These are phyloP conservation scores for Calonectria pseudoturangicola DNA, from an alignment of 2,329 filamentous ascomycete species.

Conservation along the genomic window DNA sequence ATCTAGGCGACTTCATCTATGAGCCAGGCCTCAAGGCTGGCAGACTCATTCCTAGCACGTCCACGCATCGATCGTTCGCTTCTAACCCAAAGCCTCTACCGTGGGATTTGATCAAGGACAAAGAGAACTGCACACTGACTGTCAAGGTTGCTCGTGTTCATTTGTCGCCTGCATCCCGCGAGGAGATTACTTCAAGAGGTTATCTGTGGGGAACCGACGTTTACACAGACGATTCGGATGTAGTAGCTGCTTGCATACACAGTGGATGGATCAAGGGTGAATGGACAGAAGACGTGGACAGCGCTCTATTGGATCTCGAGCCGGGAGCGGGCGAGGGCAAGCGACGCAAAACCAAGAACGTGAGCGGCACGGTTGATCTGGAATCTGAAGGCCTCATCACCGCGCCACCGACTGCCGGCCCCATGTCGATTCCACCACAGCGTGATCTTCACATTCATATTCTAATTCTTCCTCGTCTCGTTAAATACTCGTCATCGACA, in stretches of 20 bases:
- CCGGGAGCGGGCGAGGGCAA: constrained; percentile 55
- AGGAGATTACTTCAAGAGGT: constrained; percentile 87
- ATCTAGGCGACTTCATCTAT: constrained; percentile 91
- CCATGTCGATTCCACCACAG: constrained; percentile 77
- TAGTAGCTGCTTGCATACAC: constrained; percentile 94
- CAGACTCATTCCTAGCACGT: constrained; percentile 64
- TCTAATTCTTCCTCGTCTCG: constrained; percentile 85
- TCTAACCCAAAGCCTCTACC: constrained; percentile 84
- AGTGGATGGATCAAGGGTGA: constrained; percentile 93
- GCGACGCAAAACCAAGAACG: constrained; percentile 58
- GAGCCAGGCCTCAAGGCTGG: constrained; percentile 77
- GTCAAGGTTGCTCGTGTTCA: constrained; percentile 90
- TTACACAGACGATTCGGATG: constrained; percentile 96
- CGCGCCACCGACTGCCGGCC: constrained; percentile 75
- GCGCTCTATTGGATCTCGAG: constrained; percentile 77
- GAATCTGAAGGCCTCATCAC: constrained; percentile 67
- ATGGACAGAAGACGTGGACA: constrained; percentile 87
- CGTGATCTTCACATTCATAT: constrained; percentile 92
- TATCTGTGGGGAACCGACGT: constrained; percentile 95
- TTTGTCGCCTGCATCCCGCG: constrained; percentile 80
- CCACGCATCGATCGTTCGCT: constrained; percentile 65
- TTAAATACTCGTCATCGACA: constrained; percentile 84
- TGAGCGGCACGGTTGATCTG: constrained; percentile 56
- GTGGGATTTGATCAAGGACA: constrained; percentile 80
- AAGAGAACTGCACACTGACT: constrained; percentile 93